Conservation (phyloP, 768 basidiomycete species). For the Melanogaster broomeanus region DNA sequence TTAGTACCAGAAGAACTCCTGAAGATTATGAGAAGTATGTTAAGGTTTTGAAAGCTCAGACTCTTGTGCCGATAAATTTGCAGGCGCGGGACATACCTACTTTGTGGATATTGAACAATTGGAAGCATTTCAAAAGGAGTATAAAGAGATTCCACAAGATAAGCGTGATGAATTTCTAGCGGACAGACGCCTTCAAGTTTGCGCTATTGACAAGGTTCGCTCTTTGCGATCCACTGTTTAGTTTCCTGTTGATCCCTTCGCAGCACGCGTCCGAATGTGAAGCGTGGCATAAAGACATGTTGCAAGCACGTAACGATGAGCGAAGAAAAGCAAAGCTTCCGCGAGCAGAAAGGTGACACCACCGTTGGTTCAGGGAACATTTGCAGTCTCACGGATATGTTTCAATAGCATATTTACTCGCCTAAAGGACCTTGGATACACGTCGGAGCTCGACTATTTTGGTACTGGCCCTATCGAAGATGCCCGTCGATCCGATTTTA, state of each 20-base stretch:
- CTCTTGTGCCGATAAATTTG: neutral
- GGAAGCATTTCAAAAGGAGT: constrained; percentile 7
- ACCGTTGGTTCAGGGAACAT: neutral
- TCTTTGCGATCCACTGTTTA: neutral
- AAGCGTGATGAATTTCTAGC: neutral
- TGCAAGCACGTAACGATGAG: neutral
- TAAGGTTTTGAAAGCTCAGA: neutral
- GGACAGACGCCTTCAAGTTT: neutral
- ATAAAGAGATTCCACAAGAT: constrained; percentile 1
- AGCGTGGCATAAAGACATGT: neutral
- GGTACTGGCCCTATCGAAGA: neutral
- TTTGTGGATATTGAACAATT: constrained; percentile 14
- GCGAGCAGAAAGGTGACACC: neutral
- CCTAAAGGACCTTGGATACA: constrained; percentile 7
- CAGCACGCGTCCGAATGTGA: neutral
- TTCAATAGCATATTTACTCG: constrained; percentile 8
- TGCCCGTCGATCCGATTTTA: neutral
- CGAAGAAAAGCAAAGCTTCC: neutral
- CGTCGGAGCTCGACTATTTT: neutral
- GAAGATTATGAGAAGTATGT: neutral
- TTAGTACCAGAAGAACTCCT: neutral
- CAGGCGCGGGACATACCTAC: neutral
- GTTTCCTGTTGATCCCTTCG: neutral
- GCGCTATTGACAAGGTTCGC: neutral
- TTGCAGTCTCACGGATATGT: neutral